Evolutionary conservation across 176 grass and related monocot genomes (phyloP).

Genomic region (Bothriochloa decipiens): DNA sequence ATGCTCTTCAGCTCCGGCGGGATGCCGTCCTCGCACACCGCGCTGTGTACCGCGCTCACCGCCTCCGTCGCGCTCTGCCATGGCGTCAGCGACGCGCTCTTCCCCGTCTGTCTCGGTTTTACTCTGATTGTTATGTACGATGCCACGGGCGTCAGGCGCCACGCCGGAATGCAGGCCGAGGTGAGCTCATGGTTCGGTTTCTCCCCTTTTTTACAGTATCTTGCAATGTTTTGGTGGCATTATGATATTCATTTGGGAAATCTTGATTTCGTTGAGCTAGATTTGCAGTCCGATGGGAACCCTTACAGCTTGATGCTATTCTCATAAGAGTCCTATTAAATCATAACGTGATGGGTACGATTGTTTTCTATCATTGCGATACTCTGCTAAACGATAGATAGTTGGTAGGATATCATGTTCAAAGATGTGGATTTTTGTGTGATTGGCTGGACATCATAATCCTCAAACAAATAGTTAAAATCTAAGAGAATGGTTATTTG

Average conservation of each 20-base stretch:
- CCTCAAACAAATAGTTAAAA: background rate
- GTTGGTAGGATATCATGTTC: background rate
- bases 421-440: background rate
- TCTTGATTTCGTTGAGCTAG: background rate
- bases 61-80: slow-evolving; percentile 91
- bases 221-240: background rate
- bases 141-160: slow-evolving; percentile 87
- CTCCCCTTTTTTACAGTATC: background rate
- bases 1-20: slow-evolving; percentile 90
- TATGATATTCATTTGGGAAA: background rate
- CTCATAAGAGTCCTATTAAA: background rate
- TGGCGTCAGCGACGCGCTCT: slow-evolving; percentile 80
- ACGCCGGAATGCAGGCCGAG: slow-evolving; percentile 98
- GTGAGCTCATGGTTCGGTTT: slow-evolving; percentile 44
- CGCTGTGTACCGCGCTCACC: slow-evolving; percentile 89
- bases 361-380: too few relatives aligned
- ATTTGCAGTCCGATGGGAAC: background rate
- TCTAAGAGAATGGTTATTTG: background rate
- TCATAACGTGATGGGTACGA: background rate
- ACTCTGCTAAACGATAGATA: too few relatives aligned
- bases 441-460: background rate
- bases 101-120: slow-evolving; percentile 92
- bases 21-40: slow-evolving; percentile 97
- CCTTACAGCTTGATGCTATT: background rate
- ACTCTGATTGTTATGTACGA: slow-evolving; percentile 97